These are phyloP conservation scores for Cyphellophora europaea DNA, from an alignment of 2,329 filamentous ascomycete species.

Conservation along the genomic window DNA sequence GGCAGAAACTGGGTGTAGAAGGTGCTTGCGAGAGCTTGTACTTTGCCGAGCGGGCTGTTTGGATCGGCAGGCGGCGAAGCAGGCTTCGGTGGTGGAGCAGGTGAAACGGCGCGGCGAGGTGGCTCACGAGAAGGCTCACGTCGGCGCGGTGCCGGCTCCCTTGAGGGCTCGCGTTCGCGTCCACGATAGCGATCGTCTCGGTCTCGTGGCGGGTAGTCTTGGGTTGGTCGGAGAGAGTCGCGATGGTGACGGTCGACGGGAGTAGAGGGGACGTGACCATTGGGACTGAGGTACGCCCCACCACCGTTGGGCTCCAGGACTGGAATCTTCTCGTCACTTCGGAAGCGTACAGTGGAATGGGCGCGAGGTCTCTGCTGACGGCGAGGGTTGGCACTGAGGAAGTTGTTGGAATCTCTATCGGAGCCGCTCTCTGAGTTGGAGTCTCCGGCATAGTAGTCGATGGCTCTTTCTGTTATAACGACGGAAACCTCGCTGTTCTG, in stretches of 20 bases:
- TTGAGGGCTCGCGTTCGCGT: background rate
- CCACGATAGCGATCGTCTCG: constrained; percentile 8
- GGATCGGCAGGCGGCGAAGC: constrained; percentile 23
- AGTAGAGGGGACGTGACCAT: constrained; percentile 10
- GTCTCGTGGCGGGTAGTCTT: constrained; percentile 2
- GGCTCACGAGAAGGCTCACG: constrained; percentile 9
- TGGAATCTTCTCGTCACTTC: constrained; percentile 10
- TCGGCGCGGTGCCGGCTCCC: constrained; percentile 6
- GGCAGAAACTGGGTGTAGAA: constrained; percentile 29
- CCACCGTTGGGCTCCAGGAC: constrained; percentile 3
- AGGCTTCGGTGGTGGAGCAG: constrained; percentile 5
- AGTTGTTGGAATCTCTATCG: constrained; percentile 7
- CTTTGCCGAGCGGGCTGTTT: constrained; percentile 28
- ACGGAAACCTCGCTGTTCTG: constrained; percentile 39
- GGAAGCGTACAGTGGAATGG: constrained; percentile 13
- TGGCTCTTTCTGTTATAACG: constrained; percentile 30
- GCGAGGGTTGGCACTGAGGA: constrained; percentile 8
- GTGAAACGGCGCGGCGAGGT: constrained; percentile 3
- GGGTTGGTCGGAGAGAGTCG: constrained; percentile 4
- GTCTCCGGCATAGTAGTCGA: constrained; percentile 15
- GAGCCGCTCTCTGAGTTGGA: constrained; percentile 15
- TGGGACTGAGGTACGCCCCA: constrained; percentile 10
- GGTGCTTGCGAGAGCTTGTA: constrained; percentile 27
- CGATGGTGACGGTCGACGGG: constrained; percentile 11
- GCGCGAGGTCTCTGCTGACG: constrained; percentile 11